Percentiles rank a stretch among this genome's conserved stretches.
phyloP scores from a whole-genome alignment of 768 basidiomycete genomes.

The Calocybe gangraenosa region DNA sequence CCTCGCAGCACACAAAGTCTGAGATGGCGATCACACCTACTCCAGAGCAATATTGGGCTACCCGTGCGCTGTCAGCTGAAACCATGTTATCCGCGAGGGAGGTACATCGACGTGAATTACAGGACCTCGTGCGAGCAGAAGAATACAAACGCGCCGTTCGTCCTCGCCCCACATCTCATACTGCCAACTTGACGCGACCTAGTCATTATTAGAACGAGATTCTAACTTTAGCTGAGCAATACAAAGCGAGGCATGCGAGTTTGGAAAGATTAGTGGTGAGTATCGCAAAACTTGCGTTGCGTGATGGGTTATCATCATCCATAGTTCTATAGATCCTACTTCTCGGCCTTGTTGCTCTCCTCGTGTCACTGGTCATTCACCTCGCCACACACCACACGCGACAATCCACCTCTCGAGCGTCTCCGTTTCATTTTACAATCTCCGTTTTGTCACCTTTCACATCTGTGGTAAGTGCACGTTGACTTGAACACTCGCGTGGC shows the following conservation, averaged over 20 bases:
- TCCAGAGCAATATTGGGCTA: constrained; percentile 63
- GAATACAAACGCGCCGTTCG: constrained; percentile 46
- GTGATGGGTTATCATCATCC: neutral
- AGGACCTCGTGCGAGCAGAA: constrained; percentile 32
- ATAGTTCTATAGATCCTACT: constrained; percentile 27
- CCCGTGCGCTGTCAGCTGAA: constrained; percentile 63
- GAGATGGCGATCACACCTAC: constrained; percentile 2
- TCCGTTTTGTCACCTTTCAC: constrained; percentile 77
- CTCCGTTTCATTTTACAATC: constrained; percentile 67
- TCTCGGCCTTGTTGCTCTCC: constrained; percentile 26
- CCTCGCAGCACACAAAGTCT: neutral
- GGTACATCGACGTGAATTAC: constrained; percentile 47
- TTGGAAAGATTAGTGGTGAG: constrained; percentile 53
- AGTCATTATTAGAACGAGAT: constrained; percentile 38
- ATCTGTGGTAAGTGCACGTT: constrained; percentile 51
- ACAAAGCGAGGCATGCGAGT: constrained; percentile 43
- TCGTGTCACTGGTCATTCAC: constrained; percentile 32
- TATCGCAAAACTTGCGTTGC: constrained; percentile 1
- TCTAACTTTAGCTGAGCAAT: constrained; percentile 29
- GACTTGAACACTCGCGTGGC: neutral
- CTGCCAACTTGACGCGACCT: neutral
- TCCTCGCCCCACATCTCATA: constrained; percentile 5
- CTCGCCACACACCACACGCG: constrained; percentile 21
- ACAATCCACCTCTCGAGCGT: constrained; percentile 21
- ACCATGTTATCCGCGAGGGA: constrained; percentile 47